Base-by-base conservation (phyloP, 129 eudicot species). In the Pittosporum tobira region DNA sequence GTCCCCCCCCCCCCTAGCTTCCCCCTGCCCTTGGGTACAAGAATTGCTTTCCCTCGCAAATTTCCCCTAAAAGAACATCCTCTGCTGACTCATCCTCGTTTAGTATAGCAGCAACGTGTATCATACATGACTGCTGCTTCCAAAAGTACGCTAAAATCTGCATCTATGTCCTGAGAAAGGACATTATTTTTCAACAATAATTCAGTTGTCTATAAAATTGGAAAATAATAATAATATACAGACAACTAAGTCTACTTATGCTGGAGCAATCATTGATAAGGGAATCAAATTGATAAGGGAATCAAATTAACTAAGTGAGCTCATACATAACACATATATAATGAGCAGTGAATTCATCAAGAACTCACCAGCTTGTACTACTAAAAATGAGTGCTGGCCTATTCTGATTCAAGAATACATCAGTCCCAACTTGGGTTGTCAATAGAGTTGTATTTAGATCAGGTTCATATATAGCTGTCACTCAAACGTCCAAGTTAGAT, bases 71-170 rank as follows among this genome's bases (percentile, higher is more conserved):
- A 9, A 91, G 64, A 61, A 64, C 64, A 58, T 83, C 87, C 28
- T 86, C 87, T 19, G 78, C 67, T 62, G 81, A 78, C 63, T 86
- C 98, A 65, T 86, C 75, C 74, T 91, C 98, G 53, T 77, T 79
- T 40, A 91, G 57, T 38, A 76, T 64, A 59, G 94, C 98, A 62
- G 94, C 94, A 71, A 91, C 95, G 79, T 61, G 94, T 83, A 67
- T 91, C 98, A 48, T 83, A 91, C 98, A 86, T 80, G 21, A 91
- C 81, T 68, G 98, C 94, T 58, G 98, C 98, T 78, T 91, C 98
- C 61, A 91, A 64, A 51, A 86, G 95, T 71, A 91, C 83, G 59
- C 87, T 82, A 62, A 91, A 91, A 74, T 91, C 94, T 77, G 83
- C 96, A 86, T 91, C 98, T 50, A 88, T 15, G 98, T 91, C 98